These are phyloP conservation scores for Globisporangium solare DNA, from an alignment of 352 stramenopile genomes.

Conservation along the genomic window DNA sequence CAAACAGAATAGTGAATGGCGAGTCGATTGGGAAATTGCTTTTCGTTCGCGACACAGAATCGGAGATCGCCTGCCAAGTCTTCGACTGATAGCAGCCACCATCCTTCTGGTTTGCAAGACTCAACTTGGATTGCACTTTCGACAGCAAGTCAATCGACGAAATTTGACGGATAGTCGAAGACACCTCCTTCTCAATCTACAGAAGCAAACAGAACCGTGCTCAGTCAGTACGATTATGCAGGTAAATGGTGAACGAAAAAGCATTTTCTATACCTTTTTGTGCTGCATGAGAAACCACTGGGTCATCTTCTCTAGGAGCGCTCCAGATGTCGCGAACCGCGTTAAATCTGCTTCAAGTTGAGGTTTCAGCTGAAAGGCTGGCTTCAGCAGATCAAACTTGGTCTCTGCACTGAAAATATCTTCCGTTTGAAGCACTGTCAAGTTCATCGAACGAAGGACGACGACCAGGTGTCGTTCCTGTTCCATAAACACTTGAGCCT, in stretches of 20 bases:
- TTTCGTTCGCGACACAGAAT: not conserved
- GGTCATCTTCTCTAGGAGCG: constrained; percentile 22
- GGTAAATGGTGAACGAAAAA: not conserved
- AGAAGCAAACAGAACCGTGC: not conserved
- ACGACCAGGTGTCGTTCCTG: constrained; percentile 37
- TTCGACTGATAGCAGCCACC: constrained; percentile 26
- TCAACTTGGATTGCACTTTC: constrained; percentile 52
- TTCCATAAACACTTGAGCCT: constrained; percentile 11
- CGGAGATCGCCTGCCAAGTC: constrained; percentile 27
- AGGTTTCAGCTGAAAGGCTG: constrained; percentile 19
- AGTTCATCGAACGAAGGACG: constrained; percentile 53
- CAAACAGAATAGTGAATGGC: constrained; percentile 63
- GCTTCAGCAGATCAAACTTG: constrained; percentile 18
- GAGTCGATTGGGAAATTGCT: constrained; percentile 17
- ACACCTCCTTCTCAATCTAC: constrained; percentile 39
- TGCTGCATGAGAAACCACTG: constrained; percentile 33
- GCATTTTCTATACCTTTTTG: constrained; percentile 25
- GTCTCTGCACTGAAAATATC: constrained; percentile 42
- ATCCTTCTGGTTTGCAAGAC: constrained; percentile 29
- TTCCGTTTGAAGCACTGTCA: constrained; percentile 50
- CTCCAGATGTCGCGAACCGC: constrained; percentile 27
- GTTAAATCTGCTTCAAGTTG: constrained; percentile 24
- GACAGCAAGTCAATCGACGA: constrained; percentile 53
- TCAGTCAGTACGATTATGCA: no score
- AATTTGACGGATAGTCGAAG: constrained; percentile 48